A percentile compares a stretch with the other conserved stretches of the same genome.
These are phyloP conservation scores for Tremella yokohamensis DNA, from an alignment of 768 basidiomycete genomes.

Conservation along the genomic window DNA sequence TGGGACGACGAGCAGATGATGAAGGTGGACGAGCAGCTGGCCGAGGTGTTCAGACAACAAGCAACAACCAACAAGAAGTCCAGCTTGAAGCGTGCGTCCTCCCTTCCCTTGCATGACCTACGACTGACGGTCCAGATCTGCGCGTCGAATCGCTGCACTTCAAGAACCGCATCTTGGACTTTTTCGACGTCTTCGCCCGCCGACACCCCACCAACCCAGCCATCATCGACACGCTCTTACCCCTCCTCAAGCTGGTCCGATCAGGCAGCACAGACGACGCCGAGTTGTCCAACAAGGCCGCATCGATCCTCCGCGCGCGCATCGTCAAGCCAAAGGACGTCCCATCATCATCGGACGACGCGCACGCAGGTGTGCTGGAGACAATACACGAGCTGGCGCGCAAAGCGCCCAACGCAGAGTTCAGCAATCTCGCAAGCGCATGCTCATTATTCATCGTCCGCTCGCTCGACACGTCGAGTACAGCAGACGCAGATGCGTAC, in stretches of 20 bases:
- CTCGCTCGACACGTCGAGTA: conserved; percentile 49
- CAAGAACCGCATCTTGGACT: conserved; percentile 90
- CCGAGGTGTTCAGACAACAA: conserved; percentile 73
- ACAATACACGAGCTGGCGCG: conserved; percentile 71
- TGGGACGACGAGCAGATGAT: conserved; percentile 99
- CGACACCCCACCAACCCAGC: conserved; percentile 72
- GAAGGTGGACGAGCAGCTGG: conserved; percentile 87
- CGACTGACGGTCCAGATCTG: conserved; percentile 53
- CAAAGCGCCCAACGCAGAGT: conserved; percentile 62
- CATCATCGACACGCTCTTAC: conserved; percentile 64
- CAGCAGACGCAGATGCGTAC: conserved; percentile 55
- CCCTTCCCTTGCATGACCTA: background rate
- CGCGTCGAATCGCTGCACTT: conserved; percentile 89
- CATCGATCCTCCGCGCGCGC: conserved; percentile 69
- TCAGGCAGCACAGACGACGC: conserved; percentile 60
- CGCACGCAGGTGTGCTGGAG: conserved; percentile 58
- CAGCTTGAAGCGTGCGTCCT: conserved; percentile 39
- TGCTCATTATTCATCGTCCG: conserved; percentile 69
- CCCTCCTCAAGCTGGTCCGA: conserved; percentile 71
- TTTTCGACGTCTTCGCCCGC: conserved; percentile 80
- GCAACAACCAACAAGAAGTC: conserved; percentile 24
- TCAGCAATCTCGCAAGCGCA: conserved; percentile 63
- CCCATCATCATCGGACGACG: conserved; percentile 49
- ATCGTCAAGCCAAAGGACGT: conserved; percentile 71
- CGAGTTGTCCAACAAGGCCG: conserved; percentile 85